Evolutionary conservation across 805 yeast genomes (phyloP), one percentile per base, ranked within the genome.

Genomic region (Saccharomycopsis sp.): DNA sequence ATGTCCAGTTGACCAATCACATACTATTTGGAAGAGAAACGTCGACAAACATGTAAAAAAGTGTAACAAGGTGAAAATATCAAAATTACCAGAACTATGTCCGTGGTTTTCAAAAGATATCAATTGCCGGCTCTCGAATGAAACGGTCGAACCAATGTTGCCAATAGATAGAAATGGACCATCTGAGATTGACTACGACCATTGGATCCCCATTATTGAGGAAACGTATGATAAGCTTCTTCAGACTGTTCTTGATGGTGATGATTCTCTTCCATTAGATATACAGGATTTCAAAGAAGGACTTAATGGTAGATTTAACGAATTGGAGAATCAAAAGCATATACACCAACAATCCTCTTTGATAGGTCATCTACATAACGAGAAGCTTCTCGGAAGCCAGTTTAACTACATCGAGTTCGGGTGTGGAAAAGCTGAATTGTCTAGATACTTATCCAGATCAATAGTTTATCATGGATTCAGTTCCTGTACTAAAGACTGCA

Each of bases 351-450:
- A 91, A 69, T 78, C 91, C 0, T 86, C 96, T 1, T 69, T 91
- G 59, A 86, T 88, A 15, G 90, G 88, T 1, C 87, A 87, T 62
- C 69, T 91, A 65, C 74, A 77, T 23, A 68, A 70, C 2, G 62
- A 69, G 15, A 67, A 67, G 0, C 66, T 85, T 5, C 71, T 86
- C 44, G 58, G 61, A 34, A 55, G 58, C 12, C 58, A 68, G 19
- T 60, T 62, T 42, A 71, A 75, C 55, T 81, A 82, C 67, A 68
- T 87, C 29, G 97, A 91, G 70, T 90, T 89, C 74, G 97, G 97
- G 0, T 88, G 96, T 69, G 97, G 97, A 0, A 80, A 92, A 62
- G 96, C 89, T 1, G 97, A 92, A 67, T 76, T 91, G 23, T 79
- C 91, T 0, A 71, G 96, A 59, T 87, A 83, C 65, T 72, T 88